A percentile compares a stretch with the other conserved stretches of the same genome.
These are phyloP conservation scores for Kwoniella heveanensis DNA, from an alignment of 768 basidiomycete genomes.

Conservation along the genomic window DNA sequence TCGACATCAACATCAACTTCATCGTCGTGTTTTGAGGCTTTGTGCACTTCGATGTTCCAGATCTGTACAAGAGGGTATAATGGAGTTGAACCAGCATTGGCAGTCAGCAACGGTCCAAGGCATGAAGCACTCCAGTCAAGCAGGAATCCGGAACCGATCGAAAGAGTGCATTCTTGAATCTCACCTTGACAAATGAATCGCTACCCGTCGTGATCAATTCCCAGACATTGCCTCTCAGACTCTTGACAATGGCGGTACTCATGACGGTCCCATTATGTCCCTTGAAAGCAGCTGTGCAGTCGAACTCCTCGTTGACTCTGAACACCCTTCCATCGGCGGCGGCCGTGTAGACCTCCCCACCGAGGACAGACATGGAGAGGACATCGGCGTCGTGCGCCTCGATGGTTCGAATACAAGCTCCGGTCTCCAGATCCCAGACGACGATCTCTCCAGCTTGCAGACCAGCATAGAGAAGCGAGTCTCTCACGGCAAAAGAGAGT, in stretches of 20 bases:
- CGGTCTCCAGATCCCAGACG: conserved; percentile 87
- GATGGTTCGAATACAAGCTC: conserved; percentile 80
- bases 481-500: conserved; percentile 71
- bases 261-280: conserved; percentile 81
- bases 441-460: conserved; percentile 93
- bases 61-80: too few relatives aligned
- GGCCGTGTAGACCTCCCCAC: conserved; percentile 62
- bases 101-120: too few relatives aligned
- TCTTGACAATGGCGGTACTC: conserved; percentile 67
- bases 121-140: too few relatives aligned
- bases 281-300: conserved; percentile 78
- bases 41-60: conserved; percentile 57
- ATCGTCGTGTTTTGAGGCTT: conserved; percentile 16
- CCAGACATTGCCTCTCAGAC: conserved; percentile 53
- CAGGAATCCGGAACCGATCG: neutral
- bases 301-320: conserved; percentile 82
- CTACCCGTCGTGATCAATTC: conserved; percentile 77
- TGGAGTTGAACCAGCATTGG: too few relatives aligned
- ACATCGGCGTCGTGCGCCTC: conserved; percentile 87
- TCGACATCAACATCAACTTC: conserved; percentile 41
- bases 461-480: conserved; percentile 84
- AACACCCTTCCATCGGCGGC: conserved; percentile 68
- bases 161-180: neutral
- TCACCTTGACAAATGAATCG: conserved; percentile 80
- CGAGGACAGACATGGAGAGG: conserved; percentile 73